phyloP scores from a whole-genome alignment of 768 basidiomycete species.

The Trametes elegans region DNA sequence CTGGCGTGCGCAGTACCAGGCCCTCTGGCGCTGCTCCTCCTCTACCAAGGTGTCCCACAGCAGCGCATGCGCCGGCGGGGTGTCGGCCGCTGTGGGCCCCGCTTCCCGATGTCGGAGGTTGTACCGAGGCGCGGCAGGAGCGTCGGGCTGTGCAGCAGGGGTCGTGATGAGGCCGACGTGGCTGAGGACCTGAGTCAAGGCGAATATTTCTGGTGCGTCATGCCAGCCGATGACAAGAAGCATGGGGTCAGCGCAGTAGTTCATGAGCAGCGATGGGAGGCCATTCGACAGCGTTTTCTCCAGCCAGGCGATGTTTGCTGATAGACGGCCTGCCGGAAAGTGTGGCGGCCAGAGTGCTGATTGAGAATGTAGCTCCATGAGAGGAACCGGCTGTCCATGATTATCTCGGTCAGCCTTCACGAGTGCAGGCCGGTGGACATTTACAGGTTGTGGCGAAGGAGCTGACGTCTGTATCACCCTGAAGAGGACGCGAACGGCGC shows the following conservation, averaged over 20 bases:
- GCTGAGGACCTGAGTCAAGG: conserved; percentile 41
- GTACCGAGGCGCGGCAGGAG: not conserved
- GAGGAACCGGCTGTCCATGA: not conserved
- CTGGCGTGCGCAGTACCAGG: conserved; percentile 7
- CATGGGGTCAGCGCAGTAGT: not conserved
- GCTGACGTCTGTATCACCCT: not conserved
- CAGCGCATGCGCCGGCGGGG: not conserved
- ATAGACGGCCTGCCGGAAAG: not conserved
- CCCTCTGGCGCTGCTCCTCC: conserved; percentile 6
- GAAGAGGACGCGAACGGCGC: not conserved
- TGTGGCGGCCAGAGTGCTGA: not conserved
- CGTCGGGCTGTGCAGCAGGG: not conserved
- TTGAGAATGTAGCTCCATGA: not conserved
- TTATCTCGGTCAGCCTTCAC: not conserved
- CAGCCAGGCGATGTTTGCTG: conserved; percentile 37
- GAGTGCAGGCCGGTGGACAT: not conserved
- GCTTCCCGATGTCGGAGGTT: not conserved
- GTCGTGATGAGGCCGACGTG: conserved; percentile 40
- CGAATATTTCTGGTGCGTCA: conserved; percentile 27
- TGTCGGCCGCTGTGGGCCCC: too few relatives aligned
- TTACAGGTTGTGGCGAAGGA: not conserved
- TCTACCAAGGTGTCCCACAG: conserved; percentile 7
- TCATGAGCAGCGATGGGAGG: conserved; percentile 23
- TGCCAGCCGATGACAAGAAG: too few relatives aligned
- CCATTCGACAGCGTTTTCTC: conserved; percentile 28